Evolutionary conservation across 192 early-diverging fungal genomes (phyloP), one percentile per base, ranked within the genome.

Genomic region (Glomus cerebriforme): DNA sequence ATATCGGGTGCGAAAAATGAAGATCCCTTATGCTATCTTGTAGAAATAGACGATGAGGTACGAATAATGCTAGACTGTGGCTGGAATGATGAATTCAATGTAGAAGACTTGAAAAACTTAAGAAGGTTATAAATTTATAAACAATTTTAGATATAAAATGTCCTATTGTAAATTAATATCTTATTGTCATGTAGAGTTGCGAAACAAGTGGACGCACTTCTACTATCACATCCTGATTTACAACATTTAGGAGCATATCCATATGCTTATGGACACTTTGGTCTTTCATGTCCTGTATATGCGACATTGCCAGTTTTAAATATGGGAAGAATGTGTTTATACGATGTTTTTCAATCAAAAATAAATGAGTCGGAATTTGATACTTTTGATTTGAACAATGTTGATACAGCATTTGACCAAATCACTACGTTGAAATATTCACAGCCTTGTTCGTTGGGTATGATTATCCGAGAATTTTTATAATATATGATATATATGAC

Each of bases 11-110:
- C 93, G 26, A 92, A 92, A 75, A 92, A 88, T 72, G 94, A 95
- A 81, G 93, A 94, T 73, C 90, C 94, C 0, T 88, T 96, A 49
- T 96, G 96, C 81, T 98, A 97, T 81, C 79, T 99, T 78, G 86
- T 99, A 65, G 95, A 97, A 82, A 91, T 98, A 34, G 96, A 95
- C 71, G 94, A 95, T 81, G 89, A 93, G 80, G 94, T 93, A n/a
- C 93, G 93, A 73, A 91, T 99, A 60, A 81, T 99, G 47, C 87
- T 99, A 24, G 98, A 99, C 84, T 99, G 98, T 87, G 98, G 97
- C 24, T 96, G 93, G 92, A 90, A 90, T 65, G 93, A 93, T 80
- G 82, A 81, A 47, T 94, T 96, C 78, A 86, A 96, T 65, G 86
- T 88, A 24, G 91, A 94, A 26, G 89, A 89, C 35, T 83, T 97